phyloP scores from a whole-genome alignment of 345 rosid genomes.

The Citrus inodora region DNA sequence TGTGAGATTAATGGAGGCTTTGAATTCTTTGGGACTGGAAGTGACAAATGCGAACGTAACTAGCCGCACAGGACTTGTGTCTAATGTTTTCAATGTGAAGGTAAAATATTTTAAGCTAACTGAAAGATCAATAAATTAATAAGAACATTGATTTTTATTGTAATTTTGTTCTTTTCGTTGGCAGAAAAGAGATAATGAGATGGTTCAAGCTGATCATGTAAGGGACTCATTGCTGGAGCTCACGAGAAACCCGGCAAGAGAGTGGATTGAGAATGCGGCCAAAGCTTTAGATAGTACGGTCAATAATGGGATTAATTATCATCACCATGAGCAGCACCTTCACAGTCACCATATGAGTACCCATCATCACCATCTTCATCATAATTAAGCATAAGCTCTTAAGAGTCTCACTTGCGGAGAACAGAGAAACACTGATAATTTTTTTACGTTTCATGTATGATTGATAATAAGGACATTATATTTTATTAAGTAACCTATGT shows the following conservation, averaged over 20 bases:
- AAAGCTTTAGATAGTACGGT: slow-evolving; percentile 30
- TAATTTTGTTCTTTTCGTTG: not conserved
- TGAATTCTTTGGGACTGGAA: slow-evolving; percentile 81
- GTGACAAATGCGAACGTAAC: slow-evolving; percentile 83
- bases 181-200: slow-evolving; percentile 74
- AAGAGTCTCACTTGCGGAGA: not conserved
- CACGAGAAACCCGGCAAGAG: slow-evolving; percentile 50
- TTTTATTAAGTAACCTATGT: too few relatives aligned
- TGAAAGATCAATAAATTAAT: not conserved
- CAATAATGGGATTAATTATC: slow-evolving; percentile 28
- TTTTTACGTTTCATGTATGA: not conserved
- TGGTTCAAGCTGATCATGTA: slow-evolving; percentile 75
- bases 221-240: slow-evolving; percentile 79
- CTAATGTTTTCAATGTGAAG: slow-evolving; percentile 87
- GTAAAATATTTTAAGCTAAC: slow-evolving; percentile 25
- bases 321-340: slow-evolving; percentile 38
- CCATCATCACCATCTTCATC: not conserved
- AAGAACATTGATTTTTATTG: not conserved
- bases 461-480: not conserved
- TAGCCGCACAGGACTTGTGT: slow-evolving; percentile 70
- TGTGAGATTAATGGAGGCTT: slow-evolving; percentile 75
- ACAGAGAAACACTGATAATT: not conserved
- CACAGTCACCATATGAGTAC: slow-evolving; percentile 26
- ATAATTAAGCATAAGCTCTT: not conserved
- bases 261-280: slow-evolving; percentile 44